A percentile compares a stretch with the other conserved stretches of the same genome.
These are phyloP conservation scores for Viola pubescens DNA, from an alignment of 441 rosid species.

Conservation along the genomic window DNA sequence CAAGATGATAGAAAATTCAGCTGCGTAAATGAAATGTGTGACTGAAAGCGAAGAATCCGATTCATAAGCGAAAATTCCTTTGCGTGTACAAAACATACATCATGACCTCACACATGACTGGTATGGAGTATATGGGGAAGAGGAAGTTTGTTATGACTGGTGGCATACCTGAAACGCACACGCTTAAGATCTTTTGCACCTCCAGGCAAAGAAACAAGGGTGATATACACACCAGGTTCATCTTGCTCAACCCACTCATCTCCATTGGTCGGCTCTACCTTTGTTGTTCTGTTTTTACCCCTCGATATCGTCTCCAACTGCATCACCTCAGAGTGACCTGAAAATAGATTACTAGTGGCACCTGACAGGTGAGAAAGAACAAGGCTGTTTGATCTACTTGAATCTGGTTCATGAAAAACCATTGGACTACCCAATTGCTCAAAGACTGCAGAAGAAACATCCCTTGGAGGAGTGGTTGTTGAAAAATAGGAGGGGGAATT, in stretches of 20 bases:
- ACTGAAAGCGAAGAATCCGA: background rate
- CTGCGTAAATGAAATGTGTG: too few species aligned
- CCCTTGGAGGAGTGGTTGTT: slow-evolving; percentile 46
- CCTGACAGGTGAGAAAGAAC: slow-evolving; percentile 44
- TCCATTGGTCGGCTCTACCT: slow-evolving; percentile 54
- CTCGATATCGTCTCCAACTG: slow-evolving; percentile 47
- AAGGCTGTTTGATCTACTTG: slow-evolving; percentile 38
- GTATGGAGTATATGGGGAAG: background rate
- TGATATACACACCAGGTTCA: slow-evolving; percentile 93
- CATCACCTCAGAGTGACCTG: slow-evolving; percentile 31
- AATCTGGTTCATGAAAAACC: slow-evolving; percentile 43
- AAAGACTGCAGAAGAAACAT: slow-evolving; percentile 37
- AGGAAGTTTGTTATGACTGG: background rate
- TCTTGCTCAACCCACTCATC: slow-evolving; percentile 98
- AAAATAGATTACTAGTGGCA: slow-evolving; percentile 33
- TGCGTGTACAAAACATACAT: background rate
- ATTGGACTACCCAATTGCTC: slow-evolving; percentile 42
- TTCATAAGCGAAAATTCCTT: background rate
- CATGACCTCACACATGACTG: background rate
- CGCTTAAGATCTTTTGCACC: slow-evolving; percentile 85
- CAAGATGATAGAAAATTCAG: too few species aligned
- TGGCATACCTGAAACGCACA: slow-evolving; percentile 86
- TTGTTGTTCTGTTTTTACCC: slow-evolving; percentile 43
- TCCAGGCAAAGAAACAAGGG: slow-evolving; percentile 79
- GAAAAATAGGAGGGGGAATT: slow-evolving; percentile 53